These are phyloP conservation scores for Torulaspora pretoriensis DNA, from an alignment of 1,139 yeast species.

Conservation along the genomic window DNA sequence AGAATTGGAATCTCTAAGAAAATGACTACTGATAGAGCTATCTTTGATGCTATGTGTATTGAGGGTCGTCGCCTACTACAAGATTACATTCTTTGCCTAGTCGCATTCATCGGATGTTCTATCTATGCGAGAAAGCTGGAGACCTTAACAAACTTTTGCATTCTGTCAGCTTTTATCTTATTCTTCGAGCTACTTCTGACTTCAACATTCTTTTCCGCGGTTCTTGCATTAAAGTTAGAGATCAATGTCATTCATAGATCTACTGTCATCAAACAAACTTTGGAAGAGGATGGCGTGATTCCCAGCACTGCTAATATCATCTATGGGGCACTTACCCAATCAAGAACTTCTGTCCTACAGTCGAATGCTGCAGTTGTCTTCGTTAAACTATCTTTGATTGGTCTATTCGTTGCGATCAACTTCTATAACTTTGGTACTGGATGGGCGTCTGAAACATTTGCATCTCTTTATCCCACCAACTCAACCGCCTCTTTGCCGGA, in stretches of 20 bases:
- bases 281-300: conserved; percentile 92
- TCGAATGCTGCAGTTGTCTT: conserved; percentile 47
- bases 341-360: conserved; percentile 28
- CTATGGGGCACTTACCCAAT: conserved; percentile 45
- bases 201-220: conserved; percentile 80
- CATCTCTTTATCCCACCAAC: conserved; percentile 36
- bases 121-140: conserved; percentile 65
- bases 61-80: conserved; percentile 70
- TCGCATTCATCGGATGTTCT: conserved; percentile 65
- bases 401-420: conserved; percentile 67
- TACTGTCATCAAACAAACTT: conserved; percentile 69
- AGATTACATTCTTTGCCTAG: conserved; percentile 73
- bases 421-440: conserved; percentile 66
- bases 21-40: conserved; percentile 38
- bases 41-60: conserved; percentile 56
- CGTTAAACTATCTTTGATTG: conserved; percentile 63
- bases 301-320: conserved; percentile 69
- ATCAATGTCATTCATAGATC: conserved; percentile 85
- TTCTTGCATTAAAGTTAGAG: conserved; percentile 84
- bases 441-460: conserved; percentile 57
- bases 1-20: conserved; percentile 35
- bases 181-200: conserved; percentile 70
- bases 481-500: conserved; percentile 24
- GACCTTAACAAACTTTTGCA: conserved; percentile 82
- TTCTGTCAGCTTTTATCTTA: conserved; percentile 69